Conservation (phyloP, 306 rosid genomes). For the Vachellia collinsii region DNA sequence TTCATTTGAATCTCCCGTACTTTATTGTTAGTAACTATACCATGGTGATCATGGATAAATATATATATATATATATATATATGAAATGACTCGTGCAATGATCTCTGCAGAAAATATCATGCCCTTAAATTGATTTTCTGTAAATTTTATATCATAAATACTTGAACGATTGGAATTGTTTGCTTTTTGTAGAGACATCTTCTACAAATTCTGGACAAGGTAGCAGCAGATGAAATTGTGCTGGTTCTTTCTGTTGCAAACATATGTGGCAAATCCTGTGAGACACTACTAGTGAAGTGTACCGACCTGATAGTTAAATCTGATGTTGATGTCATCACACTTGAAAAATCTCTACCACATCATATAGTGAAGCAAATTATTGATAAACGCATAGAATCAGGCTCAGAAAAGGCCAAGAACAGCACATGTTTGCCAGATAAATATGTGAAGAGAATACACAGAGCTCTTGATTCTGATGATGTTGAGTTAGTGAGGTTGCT, state of each 20-base stretch:
- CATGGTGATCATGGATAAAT: no score
- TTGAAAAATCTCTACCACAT: slow-evolving; percentile 59
- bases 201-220: slow-evolving; percentile 54
- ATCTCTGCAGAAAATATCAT: not conserved
- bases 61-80: no score
- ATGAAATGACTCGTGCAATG: no score
- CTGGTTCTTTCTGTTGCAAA: slow-evolving; percentile 57
- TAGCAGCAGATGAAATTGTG: slow-evolving; percentile 52
- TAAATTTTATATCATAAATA: not conserved
- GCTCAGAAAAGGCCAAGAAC: slow-evolving; percentile 34
- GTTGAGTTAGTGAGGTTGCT: slow-evolving; percentile 65
- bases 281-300: slow-evolving; percentile 41
- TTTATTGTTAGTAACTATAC: no score
- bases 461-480: slow-evolving; percentile 73
- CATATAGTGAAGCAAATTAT: slow-evolving; percentile 43
- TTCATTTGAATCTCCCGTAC: no score
- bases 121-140: not conserved
- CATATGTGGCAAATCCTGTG: slow-evolving; percentile 52
- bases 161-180: slow-evolving; percentile 22
- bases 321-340: slow-evolving; percentile 47
- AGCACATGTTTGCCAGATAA: slow-evolving; percentile 35
- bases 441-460: slow-evolving; percentile 64
- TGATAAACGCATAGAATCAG: slow-evolving; percentile 42
- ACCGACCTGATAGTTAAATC: slow-evolving; percentile 51
- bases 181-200: slow-evolving; percentile 52